These are phyloP conservation scores for Ustilago tritici DNA, from an alignment of 1,284 basidiomycete genomes.

Conservation along the genomic window DNA sequence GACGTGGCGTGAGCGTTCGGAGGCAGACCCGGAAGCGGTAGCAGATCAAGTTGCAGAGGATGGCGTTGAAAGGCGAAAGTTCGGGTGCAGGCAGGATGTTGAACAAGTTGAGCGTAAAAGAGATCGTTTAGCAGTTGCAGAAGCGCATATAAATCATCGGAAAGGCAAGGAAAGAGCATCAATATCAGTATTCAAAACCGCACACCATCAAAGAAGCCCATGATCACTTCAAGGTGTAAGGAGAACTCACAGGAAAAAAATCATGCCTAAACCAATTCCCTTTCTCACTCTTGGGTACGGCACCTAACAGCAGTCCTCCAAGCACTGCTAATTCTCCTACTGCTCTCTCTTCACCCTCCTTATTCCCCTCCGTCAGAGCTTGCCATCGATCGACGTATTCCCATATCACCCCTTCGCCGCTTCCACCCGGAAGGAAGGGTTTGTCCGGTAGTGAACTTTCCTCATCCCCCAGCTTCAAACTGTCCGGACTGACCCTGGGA, in stretches of 20 bases:
- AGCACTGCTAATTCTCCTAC: conserved; percentile 30
- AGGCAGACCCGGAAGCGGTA: too few species aligned
- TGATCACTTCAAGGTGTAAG: too few species aligned
- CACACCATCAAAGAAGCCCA: neutral
- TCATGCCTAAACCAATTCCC: conserved; percentile 31
- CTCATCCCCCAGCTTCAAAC: conserved; percentile 11
- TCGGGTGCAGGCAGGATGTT: too few species aligned
- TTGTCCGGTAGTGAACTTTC: conserved; percentile 18
- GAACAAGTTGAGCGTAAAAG: too few species aligned
- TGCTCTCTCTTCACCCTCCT: neutral
- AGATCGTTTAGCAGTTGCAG: too few species aligned
- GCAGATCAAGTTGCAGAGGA: too few species aligned
- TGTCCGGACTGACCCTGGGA: conserved; percentile 3
- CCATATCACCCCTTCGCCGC: conserved; percentile 20
- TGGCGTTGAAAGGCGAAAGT: too few species aligned
- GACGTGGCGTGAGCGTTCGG: too few species aligned
- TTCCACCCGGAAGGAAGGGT: conserved; percentile 12
- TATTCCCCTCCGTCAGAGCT: neutral
- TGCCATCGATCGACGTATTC: conserved; percentile 34
- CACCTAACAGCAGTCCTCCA: conserved; percentile 29
- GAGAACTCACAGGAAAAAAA: conserved; percentile 46
- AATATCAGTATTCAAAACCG: neutral
- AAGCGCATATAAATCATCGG: neutral
- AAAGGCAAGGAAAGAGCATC: neutral
- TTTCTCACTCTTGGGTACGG: conserved; percentile 18